Base-by-base conservation (phyloP, 345 rosid species). In the Salix viminalis region DNA sequence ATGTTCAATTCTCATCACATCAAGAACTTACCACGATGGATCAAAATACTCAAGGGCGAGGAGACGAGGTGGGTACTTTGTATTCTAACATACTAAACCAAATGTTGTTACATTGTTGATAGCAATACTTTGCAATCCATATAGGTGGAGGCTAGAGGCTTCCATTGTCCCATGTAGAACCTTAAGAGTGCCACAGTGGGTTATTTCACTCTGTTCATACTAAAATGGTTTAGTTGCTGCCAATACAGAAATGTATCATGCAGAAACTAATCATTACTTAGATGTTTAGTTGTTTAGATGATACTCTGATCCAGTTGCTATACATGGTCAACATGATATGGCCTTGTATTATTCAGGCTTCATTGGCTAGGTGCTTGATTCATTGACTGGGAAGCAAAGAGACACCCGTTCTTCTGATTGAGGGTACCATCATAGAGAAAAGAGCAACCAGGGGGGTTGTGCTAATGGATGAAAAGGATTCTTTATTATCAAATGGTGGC, bases 1-100 rank as follows among this genome's bases (percentile, higher is more conserved):
- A 93, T 84, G 82, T 96, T 64, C 98, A 96, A 72, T 96, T 96
- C 85, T 96, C 98, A 24, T 96, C 99, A n/a, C 99, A 96, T 83
- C 98, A 96, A 84, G 99, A 96, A 85, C 83, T 96, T 78, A 96
- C 98, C 64, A 96, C 98, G 7, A 82, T 90, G 88, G 98, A 96
- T 72, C 99, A 96, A 85, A 96, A 87, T 77, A 68, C 94, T 73
- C 98, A 96, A 83, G 96, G 91, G 62, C 85, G 99, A 32, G 99
- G 92, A 69, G 99, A 96, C 58, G 98, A 94, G 99, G 99, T 95
- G 83, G 81, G 94, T 86, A 34, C 48, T 23, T 58, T 68, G 60
- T 70, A 28, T 36, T 11, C 64, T 67, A 66, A n/a, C 37, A 70
- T 68, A 18, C 52, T 70, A 36, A 73, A 28, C 37, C 30, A 65